These are phyloP conservation scores for Phytophthora ramorum DNA, from an alignment of 352 stramenopile genomes.

Conservation along the genomic window DNA sequence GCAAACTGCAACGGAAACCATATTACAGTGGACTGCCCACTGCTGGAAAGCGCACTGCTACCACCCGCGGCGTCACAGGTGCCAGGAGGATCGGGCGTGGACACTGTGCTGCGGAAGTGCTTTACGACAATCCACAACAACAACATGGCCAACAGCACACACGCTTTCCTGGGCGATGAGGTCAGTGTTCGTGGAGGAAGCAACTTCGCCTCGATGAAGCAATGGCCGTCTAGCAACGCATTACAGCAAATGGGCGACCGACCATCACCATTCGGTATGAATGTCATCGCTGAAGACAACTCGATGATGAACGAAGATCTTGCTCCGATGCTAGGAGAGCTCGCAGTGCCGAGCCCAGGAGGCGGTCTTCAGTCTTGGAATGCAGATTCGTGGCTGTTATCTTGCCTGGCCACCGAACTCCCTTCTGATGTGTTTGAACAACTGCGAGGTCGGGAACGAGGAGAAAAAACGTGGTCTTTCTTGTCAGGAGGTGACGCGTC, in stretches of 20 bases:
- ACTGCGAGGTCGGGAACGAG: constrained; percentile 40
- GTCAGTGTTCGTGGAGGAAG: constrained; percentile 79
- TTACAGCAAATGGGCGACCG: constrained; percentile 34
- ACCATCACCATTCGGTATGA: constrained; percentile 73
- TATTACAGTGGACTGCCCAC: constrained; percentile 81
- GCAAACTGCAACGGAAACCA: constrained; percentile 85
- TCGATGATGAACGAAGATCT: constrained; percentile 41
- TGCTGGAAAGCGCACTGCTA: constrained; percentile 63
- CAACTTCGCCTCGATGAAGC: constrained; percentile 52
- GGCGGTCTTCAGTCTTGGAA: constrained; percentile 54
- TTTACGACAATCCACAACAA: constrained; percentile 90
- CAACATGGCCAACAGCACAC: constrained; percentile 84
- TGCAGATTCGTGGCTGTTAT: constrained; percentile 67
- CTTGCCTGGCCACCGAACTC: constrained; percentile 68
- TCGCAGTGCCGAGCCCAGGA: constrained; percentile 29
- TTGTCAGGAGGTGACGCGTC: constrained; percentile 19
- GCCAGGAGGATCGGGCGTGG: constrained; percentile 41
- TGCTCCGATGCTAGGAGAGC: constrained; percentile 47
- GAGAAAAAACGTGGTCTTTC: constrained; percentile 28
- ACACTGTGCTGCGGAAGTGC: constrained; percentile 85
- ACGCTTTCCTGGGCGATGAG: constrained; percentile 86
- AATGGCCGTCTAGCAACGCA: constrained; percentile 42
- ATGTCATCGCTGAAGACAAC: constrained; percentile 75
- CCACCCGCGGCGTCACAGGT: constrained; percentile 13
- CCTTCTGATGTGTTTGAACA: constrained; percentile 67